Conservation (phyloP, 208 protist species). For the Sergeia podlipaevii region DNA sequence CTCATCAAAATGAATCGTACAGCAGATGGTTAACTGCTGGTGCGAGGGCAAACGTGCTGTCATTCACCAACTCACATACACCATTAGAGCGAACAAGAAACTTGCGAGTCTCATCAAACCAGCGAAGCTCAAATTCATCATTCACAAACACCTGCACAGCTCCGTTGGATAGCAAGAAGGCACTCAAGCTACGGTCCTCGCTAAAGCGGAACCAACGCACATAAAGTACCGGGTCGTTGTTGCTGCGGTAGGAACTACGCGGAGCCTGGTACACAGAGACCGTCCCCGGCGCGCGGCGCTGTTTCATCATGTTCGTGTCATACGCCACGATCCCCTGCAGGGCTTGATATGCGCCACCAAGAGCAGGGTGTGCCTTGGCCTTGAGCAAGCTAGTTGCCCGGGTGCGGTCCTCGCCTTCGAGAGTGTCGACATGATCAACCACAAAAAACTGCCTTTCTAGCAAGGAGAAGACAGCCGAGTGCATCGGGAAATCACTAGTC, state of each 20-base stretch:
- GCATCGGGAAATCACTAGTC: constrained; percentile 60
- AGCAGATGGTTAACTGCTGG: constrained; percentile 63
- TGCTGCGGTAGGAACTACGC: constrained; percentile 52
- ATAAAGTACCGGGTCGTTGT: constrained; percentile 73
- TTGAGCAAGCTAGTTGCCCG: constrained; percentile 40
- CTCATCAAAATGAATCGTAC: constrained; percentile 40
- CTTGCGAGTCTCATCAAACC: constrained; percentile 78
- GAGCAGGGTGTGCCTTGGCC: constrained; percentile 39
- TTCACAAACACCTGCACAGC: constrained; percentile 80
- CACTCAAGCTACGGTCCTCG: constrained; percentile 51
- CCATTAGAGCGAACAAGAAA: constrained; percentile 81
- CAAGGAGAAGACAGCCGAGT: constrained; percentile 81
- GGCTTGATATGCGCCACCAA: constrained; percentile 43
- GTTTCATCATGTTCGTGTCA: constrained; percentile 79
- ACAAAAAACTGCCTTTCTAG: constrained; percentile 79
- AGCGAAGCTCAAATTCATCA: constrained; percentile 81
- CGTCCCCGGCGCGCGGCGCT: constrained; percentile 75
- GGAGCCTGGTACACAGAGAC: constrained; percentile 77
- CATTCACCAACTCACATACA: constrained; percentile 81
- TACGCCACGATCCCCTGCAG: constrained; percentile 72
- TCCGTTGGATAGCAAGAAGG: constrained; percentile 84
- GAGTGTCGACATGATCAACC: constrained; percentile 49
- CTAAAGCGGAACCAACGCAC: constrained; percentile 89
- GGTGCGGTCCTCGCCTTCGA: constrained; percentile 40
- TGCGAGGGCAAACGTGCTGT: constrained; percentile 49